Base-by-base conservation (phyloP, 2,329 filamentous ascomycete genomes). In the Colletotrichum australisinense region DNA sequence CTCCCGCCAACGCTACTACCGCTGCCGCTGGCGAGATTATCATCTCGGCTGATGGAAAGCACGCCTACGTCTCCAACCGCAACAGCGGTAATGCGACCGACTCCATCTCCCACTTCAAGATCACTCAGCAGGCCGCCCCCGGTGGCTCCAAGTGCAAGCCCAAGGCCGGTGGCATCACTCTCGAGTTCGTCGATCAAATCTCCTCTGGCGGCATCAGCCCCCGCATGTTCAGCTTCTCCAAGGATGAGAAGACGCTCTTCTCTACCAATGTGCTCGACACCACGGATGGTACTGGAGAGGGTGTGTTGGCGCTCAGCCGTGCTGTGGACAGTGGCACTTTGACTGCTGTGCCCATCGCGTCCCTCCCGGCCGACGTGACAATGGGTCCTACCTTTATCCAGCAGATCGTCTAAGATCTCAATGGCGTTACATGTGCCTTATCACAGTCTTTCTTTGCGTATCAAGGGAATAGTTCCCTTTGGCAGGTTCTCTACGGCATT, bases 41-140 rank as follows among this genome's bases (percentile, higher is more conserved):
- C 70, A 77, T 88, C 42, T 79, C 83, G 9, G 77, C 78, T 30
- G 84, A 86, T 79, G 81, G 80, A 77, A 78, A 78, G 75, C 81
- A 88, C 79, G 76, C 89, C 22, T 89, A 89, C 79, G 82, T 88
- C 65, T 86, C 86, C 49, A 89, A 89, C 82, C 86, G 88, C 4
- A 75, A 88, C 30, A 85, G 83, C 1, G 86, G 85, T 66, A 82
- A 83, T 46, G 76, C 75, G 3, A 84, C 83, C 9, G 88, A 89
- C 80, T 85, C 80, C 76, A 84, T 89, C 76, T 82, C 86, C 6
- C 85, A 85, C 78, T 88, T 89, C 78, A 78, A 79, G 76, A 75
- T 84, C 55, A 77, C 80, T 62, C 68, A 78, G 57, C 53, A 62
- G 9, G 53, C 28, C 28, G 75, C 73, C 35, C 63, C 74, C 38